A percentile compares a stretch with the other conserved stretches of the same genome.
These are phyloP conservation scores for Zalaria obscura DNA, from an alignment of 2,329 filamentous ascomycete genomes.

Conservation along the genomic window DNA sequence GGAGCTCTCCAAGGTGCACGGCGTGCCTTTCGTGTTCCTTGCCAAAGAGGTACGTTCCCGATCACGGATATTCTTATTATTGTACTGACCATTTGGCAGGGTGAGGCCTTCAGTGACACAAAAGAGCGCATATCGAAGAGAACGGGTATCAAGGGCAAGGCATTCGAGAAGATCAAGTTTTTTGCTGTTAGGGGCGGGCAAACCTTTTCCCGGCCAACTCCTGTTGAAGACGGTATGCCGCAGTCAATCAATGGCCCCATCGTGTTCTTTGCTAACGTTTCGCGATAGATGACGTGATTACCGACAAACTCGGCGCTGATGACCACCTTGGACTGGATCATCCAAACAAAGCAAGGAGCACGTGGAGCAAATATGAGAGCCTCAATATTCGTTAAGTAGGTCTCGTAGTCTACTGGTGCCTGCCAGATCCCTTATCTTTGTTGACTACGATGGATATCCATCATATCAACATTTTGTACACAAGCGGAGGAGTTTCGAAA, in stretches of 20 bases:
- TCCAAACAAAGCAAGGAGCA: constrained; percentile 44
- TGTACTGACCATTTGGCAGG: constrained; percentile 32
- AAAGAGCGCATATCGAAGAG: constrained; percentile 89
- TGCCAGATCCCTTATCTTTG: too few species aligned
- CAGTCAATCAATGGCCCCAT: background rate
- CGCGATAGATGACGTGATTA: constrained; percentile 29
- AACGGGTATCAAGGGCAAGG: constrained; percentile 92
- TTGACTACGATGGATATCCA: too few species aligned
- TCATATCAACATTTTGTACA: too few species aligned
- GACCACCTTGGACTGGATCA: constrained; percentile 42
- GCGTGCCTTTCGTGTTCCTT: constrained; percentile 82
- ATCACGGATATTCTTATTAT: background rate
- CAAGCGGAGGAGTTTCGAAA: too few species aligned
- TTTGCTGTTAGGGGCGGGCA: constrained; percentile 52
- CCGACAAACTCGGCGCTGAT: constrained; percentile 26
- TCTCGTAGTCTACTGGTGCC: too few species aligned
- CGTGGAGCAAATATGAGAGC: constrained; percentile 46
- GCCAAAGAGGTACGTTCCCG: constrained; percentile 54
- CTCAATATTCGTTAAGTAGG: constrained; percentile 43
- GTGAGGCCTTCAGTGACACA: constrained; percentile 77
- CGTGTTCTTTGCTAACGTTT: constrained; percentile 4
- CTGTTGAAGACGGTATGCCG: constrained; percentile 71
- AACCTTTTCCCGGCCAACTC: constrained; percentile 63
- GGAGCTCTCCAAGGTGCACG: constrained; percentile 71
- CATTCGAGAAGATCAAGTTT: constrained; percentile 97